Base-by-base conservation (phyloP, 257 asterid genomes). In the Buddleja alternifolia region DNA sequence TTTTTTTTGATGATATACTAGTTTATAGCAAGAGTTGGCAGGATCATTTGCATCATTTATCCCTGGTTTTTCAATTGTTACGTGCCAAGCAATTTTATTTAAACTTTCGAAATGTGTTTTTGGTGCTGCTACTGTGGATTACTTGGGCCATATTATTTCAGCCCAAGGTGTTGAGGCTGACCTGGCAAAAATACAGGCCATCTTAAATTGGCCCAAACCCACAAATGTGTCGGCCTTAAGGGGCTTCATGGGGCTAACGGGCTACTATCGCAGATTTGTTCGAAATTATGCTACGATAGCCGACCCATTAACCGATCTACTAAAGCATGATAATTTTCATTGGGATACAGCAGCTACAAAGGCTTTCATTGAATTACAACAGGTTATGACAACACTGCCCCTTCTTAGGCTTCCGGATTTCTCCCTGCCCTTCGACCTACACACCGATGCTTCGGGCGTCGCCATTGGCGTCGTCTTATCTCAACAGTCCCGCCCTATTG, bases 1-100 rank as follows among this genome's bases (percentile, higher is more conserved):
- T 50, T 3, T 72, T 71, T 3, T 52, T 63, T 11, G 34, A 72
- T 3, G 60, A 72, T 23, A 72, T 63, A 1, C 7, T 72, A 7
- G 17, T 72, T 6, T 63, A 63, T 17, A 62, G 76, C n/a, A 2
- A 45, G 0, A 10, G 1, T 8, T 17, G 24, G 64, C n/a, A 8
- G 0, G 37, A 8, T 4, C 68, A 70, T 29, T 1, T 60, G 0
- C 9, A 3, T 0, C 75, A 70, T n/a, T n/a, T n/a, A n/a, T n/a
- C n/a, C n/a, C n/a, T n/a, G n/a, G n/a, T n/a, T n/a, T n/a, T n/a
- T n/a, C 7, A 57, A 25, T 2, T 4, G 0, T 8, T 66, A 0
- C 7, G 8, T 1, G 14, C 11, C 3, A 12, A 70, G 14, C 8
- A 17, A 1, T 32, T 8, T 59, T 44, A 10, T 68, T 32, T 6